Evolutionary conservation across 1,284 basidiomycete species (phyloP).

Genomic region (Prillingera fragicola): DNA sequence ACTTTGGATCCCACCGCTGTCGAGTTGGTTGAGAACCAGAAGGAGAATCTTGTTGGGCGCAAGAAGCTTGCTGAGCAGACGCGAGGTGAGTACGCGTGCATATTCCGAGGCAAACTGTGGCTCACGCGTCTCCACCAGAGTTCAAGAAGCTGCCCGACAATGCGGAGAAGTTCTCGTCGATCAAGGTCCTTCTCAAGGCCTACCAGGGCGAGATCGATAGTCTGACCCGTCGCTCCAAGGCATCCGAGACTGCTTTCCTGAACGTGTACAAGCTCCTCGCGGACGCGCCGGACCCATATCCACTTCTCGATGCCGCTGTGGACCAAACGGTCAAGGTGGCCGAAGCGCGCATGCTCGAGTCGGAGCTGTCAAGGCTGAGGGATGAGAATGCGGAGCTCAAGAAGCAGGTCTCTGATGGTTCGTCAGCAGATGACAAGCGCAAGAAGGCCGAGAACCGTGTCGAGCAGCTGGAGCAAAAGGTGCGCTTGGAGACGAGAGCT

Average conservation of each 20-base stretch:
- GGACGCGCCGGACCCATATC: constrained; percentile 93
- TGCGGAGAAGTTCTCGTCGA: constrained; percentile 71
- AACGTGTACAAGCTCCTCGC: constrained; percentile 89
- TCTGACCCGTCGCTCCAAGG: constrained; percentile 83
- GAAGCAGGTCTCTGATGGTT: constrained; percentile 61
- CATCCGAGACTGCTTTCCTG: constrained; percentile 87
- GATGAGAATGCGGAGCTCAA: constrained; percentile 75
- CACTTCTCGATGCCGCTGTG: constrained; percentile 85
- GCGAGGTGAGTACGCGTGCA: constrained; percentile 58
- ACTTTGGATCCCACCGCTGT: constrained; percentile 81
- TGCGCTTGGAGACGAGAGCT: too few species aligned
- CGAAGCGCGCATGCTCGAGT: constrained; percentile 68
- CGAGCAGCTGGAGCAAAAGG: constrained; percentile 78
- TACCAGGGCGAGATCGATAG: constrained; percentile 96
- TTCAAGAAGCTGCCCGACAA: constrained; percentile 85
- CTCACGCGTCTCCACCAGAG: constrained; percentile 53
- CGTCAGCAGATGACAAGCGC: constrained; percentile 64
- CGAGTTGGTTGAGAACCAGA: constrained; percentile 95
- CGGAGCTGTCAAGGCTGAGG: constrained; percentile 62
- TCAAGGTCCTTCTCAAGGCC: constrained; percentile 85
- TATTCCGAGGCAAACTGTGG: background rate
- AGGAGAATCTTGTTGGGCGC: constrained; percentile 86
- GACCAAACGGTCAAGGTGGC: constrained; percentile 84
- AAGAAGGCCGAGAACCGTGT: constrained; percentile 67
- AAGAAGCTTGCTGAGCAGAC: constrained; percentile 90